Percentiles rank a stretch among this genome's conserved stretches.
Evolutionary conservation across 768 basidiomycete genomes (phyloP).

Genomic region (Kockovaella imperatae): DNA sequence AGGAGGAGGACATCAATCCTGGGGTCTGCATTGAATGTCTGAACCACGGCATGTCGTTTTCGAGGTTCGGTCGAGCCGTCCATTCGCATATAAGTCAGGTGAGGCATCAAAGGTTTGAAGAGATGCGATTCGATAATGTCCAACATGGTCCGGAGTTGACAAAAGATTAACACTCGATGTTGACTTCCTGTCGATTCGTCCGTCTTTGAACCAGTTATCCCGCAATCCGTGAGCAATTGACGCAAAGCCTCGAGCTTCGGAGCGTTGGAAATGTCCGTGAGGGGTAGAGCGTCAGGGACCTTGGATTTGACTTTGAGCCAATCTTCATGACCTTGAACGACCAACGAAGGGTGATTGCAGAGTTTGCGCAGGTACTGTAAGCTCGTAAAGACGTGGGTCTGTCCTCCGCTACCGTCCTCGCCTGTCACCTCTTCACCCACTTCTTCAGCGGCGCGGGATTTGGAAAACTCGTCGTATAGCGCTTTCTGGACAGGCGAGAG

Average conservation of each 20-base stretch:
- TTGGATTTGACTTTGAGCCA: constrained; percentile 17
- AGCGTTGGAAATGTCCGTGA: constrained; percentile 71
- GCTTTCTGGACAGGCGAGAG: constrained; percentile 87
- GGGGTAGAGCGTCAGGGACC: constrained; percentile 19
- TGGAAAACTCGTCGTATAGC: constrained; percentile 88
- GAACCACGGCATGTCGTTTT: constrained; percentile 93
- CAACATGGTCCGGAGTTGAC: constrained; percentile 98
- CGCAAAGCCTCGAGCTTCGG: constrained; percentile 88
- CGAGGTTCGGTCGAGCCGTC: constrained; percentile 86
- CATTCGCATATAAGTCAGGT: constrained; percentile 95
- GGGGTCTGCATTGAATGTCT: constrained; percentile 96
- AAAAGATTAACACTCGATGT: constrained; percentile 98
- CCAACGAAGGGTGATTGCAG: constrained; percentile 92
- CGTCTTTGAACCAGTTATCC: constrained; percentile 70
- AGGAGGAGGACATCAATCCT: constrained; percentile 92
- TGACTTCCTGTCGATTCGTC: constrained; percentile 62
- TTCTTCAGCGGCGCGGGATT: constrained; percentile 60
- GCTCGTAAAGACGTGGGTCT: constrained; percentile 87
- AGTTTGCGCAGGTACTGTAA: constrained; percentile 93
- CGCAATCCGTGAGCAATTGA: constrained; percentile 88
- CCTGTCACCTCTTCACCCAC: constrained; percentile 59
- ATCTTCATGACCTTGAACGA: constrained; percentile 64
- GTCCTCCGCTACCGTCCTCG: constrained; percentile 27
- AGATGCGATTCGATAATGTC: constrained; percentile 92
- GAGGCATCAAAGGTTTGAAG: constrained; percentile 85